phyloP scores from a whole-genome alignment of 2,329 filamentous ascomycete genomes.

The Phyllosticta paracitricarpa region DNA sequence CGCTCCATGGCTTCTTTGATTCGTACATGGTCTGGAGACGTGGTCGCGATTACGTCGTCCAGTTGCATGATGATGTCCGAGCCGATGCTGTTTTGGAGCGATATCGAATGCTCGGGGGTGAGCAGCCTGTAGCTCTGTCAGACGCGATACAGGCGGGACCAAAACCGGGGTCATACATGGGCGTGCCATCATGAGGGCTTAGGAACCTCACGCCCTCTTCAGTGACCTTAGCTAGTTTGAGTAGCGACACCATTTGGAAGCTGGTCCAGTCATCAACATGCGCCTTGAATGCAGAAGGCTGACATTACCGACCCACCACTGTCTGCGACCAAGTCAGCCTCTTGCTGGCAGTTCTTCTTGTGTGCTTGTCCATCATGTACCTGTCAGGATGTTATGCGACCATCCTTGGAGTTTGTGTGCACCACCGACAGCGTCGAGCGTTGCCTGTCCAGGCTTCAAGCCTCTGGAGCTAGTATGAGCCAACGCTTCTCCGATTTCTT shows the following conservation, averaged over 20 bases:
- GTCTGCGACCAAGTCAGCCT: slow-evolving; percentile 27
- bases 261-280: slow-evolving; percentile 40
- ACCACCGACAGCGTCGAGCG: slow-evolving; percentile 77
- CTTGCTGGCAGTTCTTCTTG: neutral
- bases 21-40: slow-evolving; percentile 74
- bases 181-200: slow-evolving; percentile 88
- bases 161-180: slow-evolving; percentile 51
- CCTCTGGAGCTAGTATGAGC: slow-evolving; percentile 40
- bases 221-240: slow-evolving; percentile 86
- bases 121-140: slow-evolving; percentile 51
- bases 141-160: neutral
- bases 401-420: slow-evolving; percentile 93
- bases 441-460: slow-evolving; percentile 84
- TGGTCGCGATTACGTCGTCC: slow-evolving; percentile 94
- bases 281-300: slow-evolving; percentile 11
- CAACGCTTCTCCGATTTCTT: neutral
- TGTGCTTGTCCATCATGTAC: slow-evolving; percentile 16
- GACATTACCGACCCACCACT: slow-evolving; percentile 34
- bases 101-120: slow-evolving; percentile 94
- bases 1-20: slow-evolving; percentile 95
- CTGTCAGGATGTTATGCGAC: slow-evolving; percentile 88
- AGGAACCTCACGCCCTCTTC: slow-evolving; percentile 93
- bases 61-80: slow-evolving; percentile 99
- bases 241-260: slow-evolving; percentile 96
- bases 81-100: slow-evolving; percentile 90